Evolutionary conservation across 129 eudicot genomes (phyloP).

Genomic region (Helianthus tuberosus): DNA sequence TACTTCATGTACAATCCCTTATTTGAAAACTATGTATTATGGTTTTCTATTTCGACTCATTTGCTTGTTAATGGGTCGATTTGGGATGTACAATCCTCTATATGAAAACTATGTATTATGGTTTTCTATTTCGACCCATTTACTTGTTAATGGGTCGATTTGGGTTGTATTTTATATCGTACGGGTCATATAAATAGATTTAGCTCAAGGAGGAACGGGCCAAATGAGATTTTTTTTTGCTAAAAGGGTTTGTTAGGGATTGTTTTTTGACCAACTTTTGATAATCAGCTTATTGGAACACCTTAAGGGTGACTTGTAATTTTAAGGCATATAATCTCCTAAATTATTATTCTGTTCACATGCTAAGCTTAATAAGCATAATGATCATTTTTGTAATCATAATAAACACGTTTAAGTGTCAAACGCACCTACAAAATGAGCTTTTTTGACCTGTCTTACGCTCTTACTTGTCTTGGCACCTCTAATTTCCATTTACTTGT

Average conservation of each 20-base stretch:
- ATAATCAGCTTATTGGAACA: conserved; percentile 1
- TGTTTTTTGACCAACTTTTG: not conserved
- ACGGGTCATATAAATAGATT: not conserved
- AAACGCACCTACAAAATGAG: not conserved
- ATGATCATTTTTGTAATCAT: not conserved
- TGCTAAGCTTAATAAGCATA: not conserved
- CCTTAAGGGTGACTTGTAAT: not conserved
- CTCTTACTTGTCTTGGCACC: not conserved
- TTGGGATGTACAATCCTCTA: no score
- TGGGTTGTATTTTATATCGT: not conserved
- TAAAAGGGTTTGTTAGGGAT: not conserved
- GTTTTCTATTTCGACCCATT: no score
- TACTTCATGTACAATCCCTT: not conserved
- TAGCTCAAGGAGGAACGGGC: not conserved
- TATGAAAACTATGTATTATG: no score
- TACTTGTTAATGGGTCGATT: no score
- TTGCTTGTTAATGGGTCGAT: not conserved
- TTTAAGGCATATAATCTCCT: not conserved
- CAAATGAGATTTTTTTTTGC: not conserved
- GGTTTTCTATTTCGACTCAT: not conserved
- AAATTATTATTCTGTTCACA: not conserved
- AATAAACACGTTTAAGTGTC: not conserved
- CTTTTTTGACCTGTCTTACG: not conserved
- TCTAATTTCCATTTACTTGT: not conserved
- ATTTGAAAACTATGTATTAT: not conserved